Evolutionary conservation across 306 rosid species (phyloP).

Genomic region (Castanea sativa): DNA sequence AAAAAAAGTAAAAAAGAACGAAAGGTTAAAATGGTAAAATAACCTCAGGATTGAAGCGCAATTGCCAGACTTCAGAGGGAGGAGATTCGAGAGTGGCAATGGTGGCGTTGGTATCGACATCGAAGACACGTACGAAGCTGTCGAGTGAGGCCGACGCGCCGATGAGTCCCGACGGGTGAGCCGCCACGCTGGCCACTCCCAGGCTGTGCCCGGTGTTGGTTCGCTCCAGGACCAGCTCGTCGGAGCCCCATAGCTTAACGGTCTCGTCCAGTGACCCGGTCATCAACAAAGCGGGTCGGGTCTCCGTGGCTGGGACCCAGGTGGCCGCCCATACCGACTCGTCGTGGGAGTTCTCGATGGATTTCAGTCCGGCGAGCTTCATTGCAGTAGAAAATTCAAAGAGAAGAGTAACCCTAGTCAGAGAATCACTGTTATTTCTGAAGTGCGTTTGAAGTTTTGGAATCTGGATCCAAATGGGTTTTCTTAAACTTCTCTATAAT

Average conservation of each 20-base stretch:
- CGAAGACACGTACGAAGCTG: conserved; percentile 83
- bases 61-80: conserved; percentile 98
- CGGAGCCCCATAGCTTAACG: conserved; percentile 84
- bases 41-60: conserved; percentile 90
- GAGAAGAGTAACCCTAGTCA: not conserved
- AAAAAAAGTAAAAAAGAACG: not conserved
- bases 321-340: conserved; percentile 95
- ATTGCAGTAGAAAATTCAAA: conserved; percentile 22
- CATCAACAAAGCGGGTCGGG: conserved; percentile 67
- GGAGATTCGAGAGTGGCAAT: conserved; percentile 94
- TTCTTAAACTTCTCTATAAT: no score
- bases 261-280: conserved; percentile 96
- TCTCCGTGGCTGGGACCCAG: conserved; percentile 83
- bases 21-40: not conserved
- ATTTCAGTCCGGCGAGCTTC: conserved; percentile 91
- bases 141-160: conserved; percentile 98
- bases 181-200: conserved; percentile 91
- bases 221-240: conserved; percentile 68
- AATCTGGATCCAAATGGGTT: no score
- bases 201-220: conserved; percentile 92
- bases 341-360: conserved; percentile 80
- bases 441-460: no score
- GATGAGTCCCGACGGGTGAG: conserved; percentile 81
- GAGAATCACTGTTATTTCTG: not conserved
- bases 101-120: conserved; percentile 83